These are phyloP conservation scores for Fusarium oligoseptatum DNA, from an alignment of 2,329 filamentous ascomycete species.

Conservation along the genomic window DNA sequence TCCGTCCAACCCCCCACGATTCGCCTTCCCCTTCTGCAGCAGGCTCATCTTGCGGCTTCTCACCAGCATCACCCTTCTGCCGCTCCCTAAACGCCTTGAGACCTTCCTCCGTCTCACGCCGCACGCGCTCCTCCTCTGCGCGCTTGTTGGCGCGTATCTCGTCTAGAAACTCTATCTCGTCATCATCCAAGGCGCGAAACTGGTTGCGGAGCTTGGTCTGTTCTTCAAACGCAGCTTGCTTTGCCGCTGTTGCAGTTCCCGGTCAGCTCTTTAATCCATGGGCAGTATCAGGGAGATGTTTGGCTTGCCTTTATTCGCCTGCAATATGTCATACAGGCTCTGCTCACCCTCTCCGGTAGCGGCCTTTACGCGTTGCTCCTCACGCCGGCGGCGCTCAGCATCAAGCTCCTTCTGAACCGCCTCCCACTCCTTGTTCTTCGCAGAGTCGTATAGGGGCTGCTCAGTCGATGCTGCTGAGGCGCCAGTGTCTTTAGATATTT, in stretches of 20 bases:
- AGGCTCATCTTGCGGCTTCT: slow-evolving; percentile 37
- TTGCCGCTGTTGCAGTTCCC: slow-evolving; percentile 68
- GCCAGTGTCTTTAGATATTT: slow-evolving; percentile 39
- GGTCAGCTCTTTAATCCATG: neutral
- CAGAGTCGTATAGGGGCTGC: slow-evolving; percentile 36
- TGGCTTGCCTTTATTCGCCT: slow-evolving; percentile 82
- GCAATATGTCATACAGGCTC: slow-evolving; percentile 79
- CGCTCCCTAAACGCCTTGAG: slow-evolving; percentile 67
- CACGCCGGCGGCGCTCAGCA: slow-evolving; percentile 67
- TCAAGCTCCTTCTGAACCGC: slow-evolving; percentile 75
- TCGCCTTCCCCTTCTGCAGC: slow-evolving; percentile 47
- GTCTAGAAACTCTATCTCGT: slow-evolving; percentile 82
- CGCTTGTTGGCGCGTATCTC: slow-evolving; percentile 65
- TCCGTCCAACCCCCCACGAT: slow-evolving; percentile 53
- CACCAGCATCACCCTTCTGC: slow-evolving; percentile 54
- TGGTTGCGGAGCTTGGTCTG: slow-evolving; percentile 79
- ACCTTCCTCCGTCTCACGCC: slow-evolving; percentile 69
- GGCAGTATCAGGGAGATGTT: neutral
- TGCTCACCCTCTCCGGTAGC: slow-evolving; percentile 63
- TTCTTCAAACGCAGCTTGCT: slow-evolving; percentile 87
- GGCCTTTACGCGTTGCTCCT: slow-evolving; percentile 61
- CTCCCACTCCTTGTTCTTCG: slow-evolving; percentile 68
- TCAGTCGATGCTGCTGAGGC: slow-evolving; percentile 1
- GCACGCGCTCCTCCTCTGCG: slow-evolving; percentile 66
- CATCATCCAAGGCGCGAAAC: slow-evolving; percentile 82